phyloP scores from a whole-genome alignment of 2,329 filamentous ascomycete species.

The Pseudogymnoascus sp. region DNA sequence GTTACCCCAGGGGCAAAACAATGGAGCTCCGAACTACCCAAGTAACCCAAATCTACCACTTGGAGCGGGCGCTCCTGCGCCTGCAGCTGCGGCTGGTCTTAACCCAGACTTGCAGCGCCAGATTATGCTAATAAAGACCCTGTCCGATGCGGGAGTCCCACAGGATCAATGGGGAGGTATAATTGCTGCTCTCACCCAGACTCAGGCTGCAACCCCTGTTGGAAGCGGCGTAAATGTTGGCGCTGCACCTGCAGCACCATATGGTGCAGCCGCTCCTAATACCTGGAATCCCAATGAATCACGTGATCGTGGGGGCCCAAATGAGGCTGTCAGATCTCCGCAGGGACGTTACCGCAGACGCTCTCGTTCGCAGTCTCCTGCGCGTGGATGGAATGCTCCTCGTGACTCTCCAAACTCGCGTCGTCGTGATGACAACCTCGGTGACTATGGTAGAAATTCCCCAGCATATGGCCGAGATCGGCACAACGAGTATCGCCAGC shows the following conservation, averaged over 20 bases:
- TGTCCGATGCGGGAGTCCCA: constrained; percentile 66
- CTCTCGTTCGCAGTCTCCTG: constrained; percentile 73
- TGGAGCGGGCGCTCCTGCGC: constrained; percentile 30
- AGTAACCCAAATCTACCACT: constrained; percentile 30
- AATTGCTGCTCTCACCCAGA: constrained; percentile 44
- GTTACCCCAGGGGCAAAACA: constrained; percentile 28
- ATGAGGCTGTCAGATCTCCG: constrained; percentile 50
- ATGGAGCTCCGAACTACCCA: constrained; percentile 31
- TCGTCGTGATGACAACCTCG: constrained; percentile 49
- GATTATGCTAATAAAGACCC: constrained; percentile 64
- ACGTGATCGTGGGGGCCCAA: constrained; percentile 44
- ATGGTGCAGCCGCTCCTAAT: constrained; percentile 32
- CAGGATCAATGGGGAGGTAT: constrained; percentile 64
- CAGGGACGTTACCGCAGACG: constrained; percentile 47
- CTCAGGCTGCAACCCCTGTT: constrained; percentile 20
- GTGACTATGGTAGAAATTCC: constrained; percentile 64
- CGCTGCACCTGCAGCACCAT: constrained; percentile 25
- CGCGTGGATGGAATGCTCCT: constrained; percentile 57
- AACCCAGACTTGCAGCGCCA: constrained; percentile 59
- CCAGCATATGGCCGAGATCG: constrained; percentile 47
- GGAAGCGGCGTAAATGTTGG: constrained; percentile 26
- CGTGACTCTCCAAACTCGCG: constrained; percentile 45
- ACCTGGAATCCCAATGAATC: constrained; percentile 34
- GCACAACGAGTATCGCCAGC: constrained; percentile 71
- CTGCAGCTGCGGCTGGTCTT: constrained; percentile 32